Conservation (phyloP, 2,329 filamentous ascomycete species). For the Aspergillus pseudoterreus region DNA sequence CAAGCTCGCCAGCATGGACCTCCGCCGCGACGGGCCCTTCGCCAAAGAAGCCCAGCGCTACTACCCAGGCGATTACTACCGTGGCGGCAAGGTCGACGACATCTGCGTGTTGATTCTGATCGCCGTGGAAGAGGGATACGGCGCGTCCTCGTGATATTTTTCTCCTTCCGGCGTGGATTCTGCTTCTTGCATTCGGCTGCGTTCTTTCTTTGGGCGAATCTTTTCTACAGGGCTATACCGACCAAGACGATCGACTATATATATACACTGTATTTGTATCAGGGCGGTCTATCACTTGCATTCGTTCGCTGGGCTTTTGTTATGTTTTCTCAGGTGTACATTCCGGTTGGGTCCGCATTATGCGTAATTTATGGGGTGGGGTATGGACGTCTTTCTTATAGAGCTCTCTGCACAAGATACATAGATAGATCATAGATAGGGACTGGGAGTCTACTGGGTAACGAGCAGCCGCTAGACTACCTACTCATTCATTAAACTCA, state of each 20-base stretch:
- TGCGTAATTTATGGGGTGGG: too few relatives aligned
- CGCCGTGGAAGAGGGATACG: slow-evolving; percentile 58
- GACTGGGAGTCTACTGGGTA: too few relatives aligned
- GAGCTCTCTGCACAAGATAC: too few relatives aligned
- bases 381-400: too few relatives aligned
- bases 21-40: slow-evolving; percentile 82
- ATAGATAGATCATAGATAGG: too few relatives aligned
- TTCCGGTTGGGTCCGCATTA: too few relatives aligned
- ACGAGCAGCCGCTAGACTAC: too few relatives aligned
- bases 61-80: slow-evolving; percentile 81
- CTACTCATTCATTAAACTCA: too few relatives aligned
- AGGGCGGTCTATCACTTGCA: background rate
- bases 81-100: slow-evolving; percentile 92
- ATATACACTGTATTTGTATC: background rate
- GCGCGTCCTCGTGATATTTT: background rate
- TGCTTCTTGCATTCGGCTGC: background rate
- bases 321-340: too few relatives aligned
- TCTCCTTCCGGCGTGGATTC: background rate
- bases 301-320: too few relatives aligned
- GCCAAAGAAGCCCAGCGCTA: slow-evolving; percentile 88
- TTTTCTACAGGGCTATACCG: background rate
- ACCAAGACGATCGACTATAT: background rate
- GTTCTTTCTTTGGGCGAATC: background rate
- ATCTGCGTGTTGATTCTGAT: slow-evolving; percentile 83
- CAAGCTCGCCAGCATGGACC: slow-evolving; percentile 78